A percentile compares a stretch with the other conserved stretches of the same genome.
Conservation (phyloP, 371 early-diverging fungal genomes). For the Blakeslea trispora region DNA sequence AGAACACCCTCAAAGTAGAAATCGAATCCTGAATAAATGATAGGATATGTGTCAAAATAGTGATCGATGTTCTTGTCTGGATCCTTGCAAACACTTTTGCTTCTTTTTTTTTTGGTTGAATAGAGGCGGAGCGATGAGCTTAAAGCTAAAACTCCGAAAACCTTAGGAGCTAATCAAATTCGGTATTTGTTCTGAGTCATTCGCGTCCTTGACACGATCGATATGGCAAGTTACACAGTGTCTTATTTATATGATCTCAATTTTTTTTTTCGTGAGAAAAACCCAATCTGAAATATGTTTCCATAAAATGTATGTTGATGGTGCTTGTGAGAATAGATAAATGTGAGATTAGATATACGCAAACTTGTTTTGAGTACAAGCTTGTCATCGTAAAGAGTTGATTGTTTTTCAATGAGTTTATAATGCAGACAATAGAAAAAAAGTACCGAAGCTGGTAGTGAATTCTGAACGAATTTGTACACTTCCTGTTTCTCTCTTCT, state of each 20-base stretch:
- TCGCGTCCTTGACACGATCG: neutral
- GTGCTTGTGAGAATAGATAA: neutral
- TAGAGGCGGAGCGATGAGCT: neutral
- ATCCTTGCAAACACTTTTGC: neutral
- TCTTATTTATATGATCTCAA: too few relatives aligned
- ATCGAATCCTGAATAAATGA: too few relatives aligned
- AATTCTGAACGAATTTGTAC: neutral
- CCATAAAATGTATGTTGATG: neutral
- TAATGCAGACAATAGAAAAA: neutral
- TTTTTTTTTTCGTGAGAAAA: neutral
- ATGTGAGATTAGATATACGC: neutral
- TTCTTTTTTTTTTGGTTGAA: neutral
- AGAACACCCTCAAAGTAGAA: too few relatives aligned
- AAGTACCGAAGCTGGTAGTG: neutral
- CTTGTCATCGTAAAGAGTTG: neutral
- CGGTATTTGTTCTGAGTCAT: neutral
- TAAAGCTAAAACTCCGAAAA: neutral
- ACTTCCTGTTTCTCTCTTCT: neutral
- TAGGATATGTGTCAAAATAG: too few relatives aligned
- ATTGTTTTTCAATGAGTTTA: too few relatives aligned
- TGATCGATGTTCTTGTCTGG: too few relatives aligned
- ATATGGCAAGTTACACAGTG: neutral
- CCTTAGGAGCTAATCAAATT: neutral
- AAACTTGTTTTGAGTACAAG: neutral
- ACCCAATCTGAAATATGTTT: neutral